phyloP scores from a whole-genome alignment of 768 basidiomycete species.

The Rhodosporidiobolus sp. region DNA sequence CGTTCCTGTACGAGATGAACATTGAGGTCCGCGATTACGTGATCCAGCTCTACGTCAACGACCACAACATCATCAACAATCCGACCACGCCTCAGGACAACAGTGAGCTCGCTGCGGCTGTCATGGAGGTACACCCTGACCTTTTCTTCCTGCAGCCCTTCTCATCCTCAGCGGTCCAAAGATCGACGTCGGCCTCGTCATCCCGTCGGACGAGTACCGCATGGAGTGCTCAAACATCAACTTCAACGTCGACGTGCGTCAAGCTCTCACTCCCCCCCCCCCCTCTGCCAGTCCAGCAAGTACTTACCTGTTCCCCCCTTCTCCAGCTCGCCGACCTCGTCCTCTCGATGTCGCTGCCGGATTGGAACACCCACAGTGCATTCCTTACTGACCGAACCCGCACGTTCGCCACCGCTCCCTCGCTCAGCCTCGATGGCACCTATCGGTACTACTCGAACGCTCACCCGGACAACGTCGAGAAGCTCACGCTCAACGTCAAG shows the following conservation, averaged over 20 bases:
- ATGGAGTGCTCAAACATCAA: slow-evolving; percentile 66
- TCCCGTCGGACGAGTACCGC: slow-evolving; percentile 69
- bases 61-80: slow-evolving; percentile 94
- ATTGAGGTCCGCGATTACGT: slow-evolving; percentile 71
- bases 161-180: slow-evolving; percentile 63
- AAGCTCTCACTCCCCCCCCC: not conserved
- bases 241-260: slow-evolving; percentile 59
- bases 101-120: slow-evolving; percentile 56
- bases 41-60: slow-evolving; percentile 80
- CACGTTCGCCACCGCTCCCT: slow-evolving; percentile 61
- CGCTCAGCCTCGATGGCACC: slow-evolving; percentile 62
- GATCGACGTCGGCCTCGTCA: slow-evolving; percentile 56
- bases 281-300: no score
- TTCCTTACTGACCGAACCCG: slow-evolving; percentile 62
- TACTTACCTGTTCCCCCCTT: no score
- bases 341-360: slow-evolving; percentile 67
- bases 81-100: slow-evolving; percentile 79
- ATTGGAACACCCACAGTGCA: slow-evolving; percentile 81
- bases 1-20: slow-evolving; percentile 70
- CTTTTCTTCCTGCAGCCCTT: slow-evolving; percentile 58
- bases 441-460: slow-evolving; percentile 72
- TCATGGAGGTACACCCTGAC: not conserved
- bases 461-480: slow-evolving; percentile 69
- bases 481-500: slow-evolving; percentile 64
- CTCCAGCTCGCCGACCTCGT: slow-evolving; percentile 51